These are phyloP conservation scores for carrot (Daucus carota) DNA, from an alignment of 129 eudicot species.

Conservation along the genomic window DH1_v3.0 NC_030386.2:2942001-2942500, in stretches of 20 bases:
- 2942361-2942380: conserved; percentile 57
- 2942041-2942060: conserved; percentile 27
- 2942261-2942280: background rate
- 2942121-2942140: conserved; percentile 60
- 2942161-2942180: conserved; percentile 36
- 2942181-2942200: background rate
- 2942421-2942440: conserved; percentile 67
- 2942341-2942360: conserved; percentile 69
- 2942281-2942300: background rate
- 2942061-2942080: conserved; percentile 48
- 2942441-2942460: conserved; percentile 60
- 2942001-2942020: conserved; percentile 40
- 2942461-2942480: conserved; percentile 60
- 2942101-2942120: conserved; percentile 50
- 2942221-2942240: background rate
- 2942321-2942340: conserved; percentile 43
- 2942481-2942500: conserved; percentile 66
- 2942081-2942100: conserved; percentile 46
- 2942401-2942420: conserved; percentile 64
- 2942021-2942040: conserved; percentile 47
- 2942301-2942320: background rate
- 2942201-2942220: conserved; percentile 2
- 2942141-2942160: conserved; percentile 44
- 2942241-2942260: background rate
- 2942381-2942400: conserved; percentile 31